Conservation (phyloP, 306 rosid genomes). For the Cucumis sativus region Cucumber_9930_V3 NC_026660.2:9170501-9171000, state of each 20-base stretch:
- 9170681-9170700: not conserved
- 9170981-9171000: conserved; percentile 79
- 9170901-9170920: conserved; percentile 20
- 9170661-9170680: not conserved
- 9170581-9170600: not conserved
- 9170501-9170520: not conserved
- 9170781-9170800: not conserved
- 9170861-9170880: not conserved
- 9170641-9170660: not conserved
- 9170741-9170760: not conserved
- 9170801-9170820: not conserved
- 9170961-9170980: conserved; percentile 83
- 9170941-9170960: conserved; percentile 91
- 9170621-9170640: not conserved
- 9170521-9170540: not conserved
- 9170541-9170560: not conserved
- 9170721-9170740: not conserved
- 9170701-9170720: not conserved
- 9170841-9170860: not conserved
- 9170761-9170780: not conserved
- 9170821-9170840: not conserved
- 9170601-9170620: too few relatives aligned
- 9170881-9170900: conserved; percentile 5
- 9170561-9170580: not conserved
- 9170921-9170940: conserved; percentile 37